A percentile compares a stretch with the other conserved stretches of the same genome.
phyloP scores from a whole-genome alignment of 495 filamentous ascomycete genomes.

The Aspergillus taichungensis region DNA sequence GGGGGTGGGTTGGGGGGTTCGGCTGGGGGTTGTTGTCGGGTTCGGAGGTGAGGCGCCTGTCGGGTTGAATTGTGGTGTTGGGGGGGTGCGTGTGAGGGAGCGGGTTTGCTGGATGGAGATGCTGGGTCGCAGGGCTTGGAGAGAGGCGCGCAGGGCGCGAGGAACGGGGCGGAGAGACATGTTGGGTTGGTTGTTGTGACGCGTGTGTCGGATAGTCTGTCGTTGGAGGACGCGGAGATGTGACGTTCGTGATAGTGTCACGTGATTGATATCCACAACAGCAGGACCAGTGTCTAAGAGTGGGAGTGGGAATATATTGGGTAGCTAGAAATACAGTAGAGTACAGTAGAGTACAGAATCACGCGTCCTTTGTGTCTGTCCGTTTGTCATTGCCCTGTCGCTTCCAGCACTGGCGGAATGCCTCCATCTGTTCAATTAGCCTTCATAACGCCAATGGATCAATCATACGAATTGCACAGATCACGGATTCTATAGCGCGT shows the following conservation, averaged over 20 bases:
- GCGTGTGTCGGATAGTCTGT: not conserved
- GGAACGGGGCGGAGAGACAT: slow-evolving; percentile 1
- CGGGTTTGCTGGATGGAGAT: slow-evolving; percentile 1
- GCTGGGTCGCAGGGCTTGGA: slow-evolving; percentile 3
- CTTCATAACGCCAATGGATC: not conserved
- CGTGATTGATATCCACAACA: slow-evolving; percentile 3
- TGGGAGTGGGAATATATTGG: slow-evolving; percentile 2
- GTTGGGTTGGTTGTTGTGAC: not conserved
- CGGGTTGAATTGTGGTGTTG: slow-evolving; percentile 9
- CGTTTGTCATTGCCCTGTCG: slow-evolving; percentile 77
- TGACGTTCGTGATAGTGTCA: slow-evolving; percentile 6
- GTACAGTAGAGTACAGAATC: not conserved
- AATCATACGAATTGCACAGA: not conserved
- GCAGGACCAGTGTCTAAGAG: not conserved
- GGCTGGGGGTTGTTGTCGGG: slow-evolving; percentile 30
- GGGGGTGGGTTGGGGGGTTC: too few relatives aligned
- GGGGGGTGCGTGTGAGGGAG: slow-evolving; percentile 11
- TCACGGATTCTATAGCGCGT: not conserved
- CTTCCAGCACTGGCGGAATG: slow-evolving; percentile 90
- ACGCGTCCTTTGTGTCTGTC: slow-evolving; percentile 62
- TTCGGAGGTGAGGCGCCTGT: slow-evolving; percentile 18
- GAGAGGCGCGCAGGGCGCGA: not conserved
- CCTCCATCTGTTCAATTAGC: slow-evolving; percentile 62
- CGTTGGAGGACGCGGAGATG: slow-evolving; percentile 1
- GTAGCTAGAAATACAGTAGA: not conserved